Percentiles rank a stretch among this genome's conserved stretches.
phyloP scores from a whole-genome alignment of 164 flowering plant species.

The Macadamia tetraphylla region DNA sequence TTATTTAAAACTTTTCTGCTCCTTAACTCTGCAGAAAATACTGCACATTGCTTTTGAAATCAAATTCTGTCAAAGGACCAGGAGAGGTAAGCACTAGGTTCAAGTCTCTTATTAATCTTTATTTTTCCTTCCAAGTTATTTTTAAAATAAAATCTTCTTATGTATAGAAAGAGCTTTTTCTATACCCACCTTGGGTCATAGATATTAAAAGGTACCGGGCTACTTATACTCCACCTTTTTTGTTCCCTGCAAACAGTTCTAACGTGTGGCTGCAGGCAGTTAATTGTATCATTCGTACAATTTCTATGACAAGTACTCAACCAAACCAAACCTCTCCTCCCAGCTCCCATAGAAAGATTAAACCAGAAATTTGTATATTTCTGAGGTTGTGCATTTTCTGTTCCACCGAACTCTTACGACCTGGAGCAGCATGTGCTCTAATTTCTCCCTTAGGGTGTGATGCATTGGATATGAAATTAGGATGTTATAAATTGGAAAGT shows the following conservation, averaged over 20 bases:
- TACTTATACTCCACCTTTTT: too few species aligned
- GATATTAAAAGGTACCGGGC: too few species aligned
- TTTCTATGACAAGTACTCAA: background rate
- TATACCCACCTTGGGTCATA: too few species aligned
- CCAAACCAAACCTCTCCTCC: background rate
- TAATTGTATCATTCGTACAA: background rate
- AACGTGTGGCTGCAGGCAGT: background rate
- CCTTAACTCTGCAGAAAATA: slow-evolving; percentile 55
- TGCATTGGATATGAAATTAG: background rate
- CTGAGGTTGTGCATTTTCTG: too few species aligned
- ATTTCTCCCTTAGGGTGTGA: background rate
- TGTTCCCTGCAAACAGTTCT: too few species aligned
- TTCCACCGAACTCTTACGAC: too few species aligned
- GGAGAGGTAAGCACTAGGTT: slow-evolving; percentile 37
- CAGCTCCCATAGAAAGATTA: background rate
- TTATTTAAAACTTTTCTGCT: slow-evolving; percentile 2
- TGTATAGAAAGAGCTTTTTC: too few species aligned
- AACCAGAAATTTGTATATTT: background rate
- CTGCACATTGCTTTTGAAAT: slow-evolving; percentile 55
- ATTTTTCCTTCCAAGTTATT: background rate
- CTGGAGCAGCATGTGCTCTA: background rate
- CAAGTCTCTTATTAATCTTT: background rate
- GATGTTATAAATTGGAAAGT: background rate
- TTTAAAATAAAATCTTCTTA: background rate
- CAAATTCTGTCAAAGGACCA: slow-evolving; percentile 22